Conservation (phyloP, 352 stramenopile genomes). For the Plasmopara viticola region DNA sequence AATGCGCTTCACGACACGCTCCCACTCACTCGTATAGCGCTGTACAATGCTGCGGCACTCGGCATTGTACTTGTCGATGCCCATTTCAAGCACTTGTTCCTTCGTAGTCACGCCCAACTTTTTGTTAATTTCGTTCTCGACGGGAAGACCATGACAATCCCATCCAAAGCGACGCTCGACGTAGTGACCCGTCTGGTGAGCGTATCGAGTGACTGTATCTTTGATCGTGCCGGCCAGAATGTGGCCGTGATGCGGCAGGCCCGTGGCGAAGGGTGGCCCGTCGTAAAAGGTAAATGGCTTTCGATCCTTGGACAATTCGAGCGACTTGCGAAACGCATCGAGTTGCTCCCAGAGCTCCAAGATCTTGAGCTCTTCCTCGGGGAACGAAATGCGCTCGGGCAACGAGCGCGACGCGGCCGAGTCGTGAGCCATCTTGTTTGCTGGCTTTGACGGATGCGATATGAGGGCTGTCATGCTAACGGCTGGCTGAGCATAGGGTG, state of each 20-base stretch:
- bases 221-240: slow-evolving; percentile 99
- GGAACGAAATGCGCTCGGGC: slow-evolving; percentile 85
- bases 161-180: slow-evolving; percentile 97
- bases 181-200: slow-evolving; percentile 96
- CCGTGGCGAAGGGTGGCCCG: slow-evolving; percentile 98
- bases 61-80: slow-evolving; percentile 98
- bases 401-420: slow-evolving; percentile 48
- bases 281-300: slow-evolving; percentile 99
- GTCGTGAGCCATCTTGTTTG: slow-evolving; percentile 18
- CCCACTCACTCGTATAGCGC: slow-evolving; percentile 98
- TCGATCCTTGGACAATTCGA: slow-evolving; percentile 87
- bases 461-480: slow-evolving; percentile 9
- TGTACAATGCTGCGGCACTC: slow-evolving; percentile 97
- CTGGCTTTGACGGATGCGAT: slow-evolving; percentile 11
- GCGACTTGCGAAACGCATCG: slow-evolving; percentile 87
- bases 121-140: slow-evolving; percentile 99
- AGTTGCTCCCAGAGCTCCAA: slow-evolving; percentile 80
- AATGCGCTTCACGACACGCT: slow-evolving; percentile 95
- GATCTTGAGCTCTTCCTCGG: slow-evolving; percentile 74
- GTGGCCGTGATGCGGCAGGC: slow-evolving; percentile 97
- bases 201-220: slow-evolving; percentile 99
- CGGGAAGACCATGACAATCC: slow-evolving; percentile 98
- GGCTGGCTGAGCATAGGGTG: slow-evolving; percentile 6
- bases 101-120: slow-evolving; percentile 96
- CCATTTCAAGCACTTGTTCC: slow-evolving; percentile 97